Percentiles rank a stretch among this genome's conserved stretches.
Evolutionary conservation across 139 green algal genomes (phyloP).

Genomic region (Picochlorum sp.): DNA sequence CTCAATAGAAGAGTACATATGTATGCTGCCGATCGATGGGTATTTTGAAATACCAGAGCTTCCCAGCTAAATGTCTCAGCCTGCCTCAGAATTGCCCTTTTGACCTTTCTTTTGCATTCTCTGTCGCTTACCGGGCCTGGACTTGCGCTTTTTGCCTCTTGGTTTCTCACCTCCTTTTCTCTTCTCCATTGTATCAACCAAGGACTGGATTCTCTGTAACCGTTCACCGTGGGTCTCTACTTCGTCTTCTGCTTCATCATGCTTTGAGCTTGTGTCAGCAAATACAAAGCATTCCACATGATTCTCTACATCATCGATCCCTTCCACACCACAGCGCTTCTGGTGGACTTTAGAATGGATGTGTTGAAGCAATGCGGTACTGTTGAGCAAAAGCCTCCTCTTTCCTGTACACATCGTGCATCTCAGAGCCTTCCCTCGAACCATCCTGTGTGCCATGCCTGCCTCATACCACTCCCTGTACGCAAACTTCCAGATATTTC

Average conservation of each 20-base stretch:
- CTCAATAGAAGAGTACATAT: neutral
- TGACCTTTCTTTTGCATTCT: neutral
- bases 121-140: neutral
- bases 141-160: neutral
- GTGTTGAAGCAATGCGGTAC: constrained; percentile 18
- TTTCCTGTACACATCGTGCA: constrained; percentile 22
- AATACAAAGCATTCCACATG: neutral
- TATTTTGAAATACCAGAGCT: neutral
- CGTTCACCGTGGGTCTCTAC: neutral
- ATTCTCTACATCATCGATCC: neutral
- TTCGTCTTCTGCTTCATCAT: neutral
- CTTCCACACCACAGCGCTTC: neutral
- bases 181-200: neutral
- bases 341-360: constrained; percentile 7
- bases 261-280: neutral
- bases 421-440: constrained; percentile 19
- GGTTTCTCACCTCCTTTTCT: neutral
- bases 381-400: constrained; percentile 26
- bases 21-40: neutral
- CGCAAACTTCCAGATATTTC: too few species aligned
- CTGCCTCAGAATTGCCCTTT: neutral
- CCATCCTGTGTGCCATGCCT: too few species aligned
- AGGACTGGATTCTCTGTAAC: neutral
- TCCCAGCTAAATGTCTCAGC: neutral
- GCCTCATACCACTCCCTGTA: too few species aligned